Percentiles rank a stretch among this genome's conserved stretches.
These are phyloP conservation scores for Aspergillus brunneoviolaceus DNA, from an alignment of 2,329 filamentous ascomycete species.

Conservation along the genomic window DNA sequence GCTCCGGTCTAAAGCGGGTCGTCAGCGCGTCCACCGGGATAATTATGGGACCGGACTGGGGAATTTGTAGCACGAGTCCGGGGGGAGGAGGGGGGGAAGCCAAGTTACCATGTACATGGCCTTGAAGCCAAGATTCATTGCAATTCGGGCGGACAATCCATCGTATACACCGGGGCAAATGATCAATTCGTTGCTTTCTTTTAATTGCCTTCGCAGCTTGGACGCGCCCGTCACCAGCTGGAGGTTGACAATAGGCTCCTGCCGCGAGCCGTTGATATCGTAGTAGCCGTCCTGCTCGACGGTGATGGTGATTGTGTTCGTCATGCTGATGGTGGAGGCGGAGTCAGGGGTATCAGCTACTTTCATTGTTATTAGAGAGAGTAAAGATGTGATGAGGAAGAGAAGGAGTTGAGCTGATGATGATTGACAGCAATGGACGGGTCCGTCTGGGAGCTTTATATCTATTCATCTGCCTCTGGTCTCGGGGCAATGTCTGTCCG, in stretches of 20 bases:
- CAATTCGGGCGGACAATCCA: slow-evolving; percentile 64
- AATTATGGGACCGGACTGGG: neutral
- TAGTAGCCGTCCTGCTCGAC: slow-evolving; percentile 35
- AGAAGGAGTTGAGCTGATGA: neutral
- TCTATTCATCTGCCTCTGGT: neutral
- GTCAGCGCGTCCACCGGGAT: neutral
- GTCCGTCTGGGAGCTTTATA: neutral
- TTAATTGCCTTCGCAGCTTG: slow-evolving; percentile 30
- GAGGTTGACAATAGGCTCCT: slow-evolving; percentile 30
- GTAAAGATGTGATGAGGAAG: neutral
- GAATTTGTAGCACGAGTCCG: neutral
- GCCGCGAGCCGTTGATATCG: slow-evolving; percentile 30
- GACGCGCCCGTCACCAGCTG: slow-evolving; percentile 30
- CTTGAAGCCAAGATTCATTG: slow-evolving; percentile 62
- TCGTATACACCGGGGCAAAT: slow-evolving; percentile 68
- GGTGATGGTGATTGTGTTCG: slow-evolving; percentile 32
- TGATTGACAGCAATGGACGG: neutral
- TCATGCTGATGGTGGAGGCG: slow-evolving; percentile 22
- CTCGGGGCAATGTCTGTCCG: slow-evolving; percentile 4
- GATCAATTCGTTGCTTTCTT: slow-evolving; percentile 39
- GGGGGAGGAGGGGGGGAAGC: neutral
- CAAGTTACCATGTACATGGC: slow-evolving; percentile 64
- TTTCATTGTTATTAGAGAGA: slow-evolving; percentile 12
- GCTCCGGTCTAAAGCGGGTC: slow-evolving; percentile 57
- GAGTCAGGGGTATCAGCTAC: slow-evolving; percentile 11